Evolutionary conservation across 768 basidiomycete species (phyloP).

Genomic region (Arthromyces matolae): DNA sequence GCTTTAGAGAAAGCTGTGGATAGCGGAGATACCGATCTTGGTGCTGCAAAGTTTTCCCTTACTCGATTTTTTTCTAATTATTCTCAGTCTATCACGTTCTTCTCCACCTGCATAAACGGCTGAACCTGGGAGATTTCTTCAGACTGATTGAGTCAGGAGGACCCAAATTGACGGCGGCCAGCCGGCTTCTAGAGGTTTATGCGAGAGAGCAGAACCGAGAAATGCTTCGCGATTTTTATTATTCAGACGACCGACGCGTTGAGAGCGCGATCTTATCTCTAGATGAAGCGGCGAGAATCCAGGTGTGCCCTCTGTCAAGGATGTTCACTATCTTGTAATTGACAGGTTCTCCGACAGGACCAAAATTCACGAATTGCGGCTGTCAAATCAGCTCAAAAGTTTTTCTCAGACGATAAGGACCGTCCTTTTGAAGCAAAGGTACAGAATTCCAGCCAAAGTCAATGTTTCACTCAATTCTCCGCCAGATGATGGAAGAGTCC

Average conservation of each 20-base stretch:
- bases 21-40: constrained; percentile 92
- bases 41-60: constrained; percentile 37
- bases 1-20: constrained; percentile 89
- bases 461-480: neutral
- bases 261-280: constrained; percentile 90
- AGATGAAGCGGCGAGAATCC: constrained; percentile 71
- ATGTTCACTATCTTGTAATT: neutral
- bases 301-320: constrained; percentile 50
- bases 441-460: neutral
- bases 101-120: constrained; percentile 77
- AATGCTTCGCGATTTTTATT: constrained; percentile 94
- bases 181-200: constrained; percentile 82
- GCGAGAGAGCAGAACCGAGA: constrained; percentile 87
- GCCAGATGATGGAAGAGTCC: constrained; percentile 89
- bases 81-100: constrained; percentile 86
- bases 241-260: constrained; percentile 91
- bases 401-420: constrained; percentile 94
- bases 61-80: constrained; percentile 1
- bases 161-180: constrained; percentile 65
- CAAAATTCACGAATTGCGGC: constrained; percentile 63
- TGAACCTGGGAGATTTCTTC: constrained; percentile 91
- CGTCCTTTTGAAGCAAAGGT: constrained; percentile 88
- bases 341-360: constrained; percentile 47
- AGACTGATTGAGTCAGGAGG: constrained; percentile 91
- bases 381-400: constrained; percentile 83